Evolutionary conservation across 1,284 basidiomycete species (phyloP).

Genomic region (Cystobasidium sp.): DNA sequence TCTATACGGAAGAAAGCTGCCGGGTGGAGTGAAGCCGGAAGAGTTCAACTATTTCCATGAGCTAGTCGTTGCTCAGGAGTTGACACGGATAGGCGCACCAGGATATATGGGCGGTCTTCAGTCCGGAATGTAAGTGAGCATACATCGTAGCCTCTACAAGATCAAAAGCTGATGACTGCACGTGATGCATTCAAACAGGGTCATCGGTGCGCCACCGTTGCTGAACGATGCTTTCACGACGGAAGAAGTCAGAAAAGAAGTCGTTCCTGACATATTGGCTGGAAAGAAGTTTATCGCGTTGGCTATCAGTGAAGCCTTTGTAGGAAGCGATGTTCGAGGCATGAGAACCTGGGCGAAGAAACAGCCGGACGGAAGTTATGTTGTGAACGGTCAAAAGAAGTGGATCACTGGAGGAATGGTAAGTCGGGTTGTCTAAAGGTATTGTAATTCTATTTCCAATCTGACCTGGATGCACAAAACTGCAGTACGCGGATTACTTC

Average conservation of each 20-base stretch:
- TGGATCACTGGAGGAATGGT: constrained; percentile 55
- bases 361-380: constrained; percentile 72
- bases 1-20: constrained; percentile 76
- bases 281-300: constrained; percentile 81
- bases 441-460: constrained; percentile 64
- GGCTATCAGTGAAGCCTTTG: constrained; percentile 25
- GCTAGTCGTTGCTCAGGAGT: constrained; percentile 69
- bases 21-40: constrained; percentile 84
- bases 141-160: neutral
- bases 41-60: constrained; percentile 89
- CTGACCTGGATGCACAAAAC: neutral
- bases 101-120: constrained; percentile 77
- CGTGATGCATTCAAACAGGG: neutral
- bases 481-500: constrained; percentile 46
- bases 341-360: constrained; percentile 75
- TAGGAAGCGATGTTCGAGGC: constrained; percentile 21
- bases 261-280: constrained; percentile 78
- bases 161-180: no score
- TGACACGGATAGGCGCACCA: constrained; percentile 75
- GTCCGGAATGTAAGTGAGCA: constrained; percentile 64
- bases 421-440: constrained; percentile 30
- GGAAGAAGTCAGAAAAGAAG: constrained; percentile 62
- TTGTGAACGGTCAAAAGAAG: constrained; percentile 54
- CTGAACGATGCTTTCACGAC: constrained; percentile 22
- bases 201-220: constrained; percentile 19